Conservation (phyloP, 176 grass and related monocot genomes). For the Lolium multiflorum region DNA sequence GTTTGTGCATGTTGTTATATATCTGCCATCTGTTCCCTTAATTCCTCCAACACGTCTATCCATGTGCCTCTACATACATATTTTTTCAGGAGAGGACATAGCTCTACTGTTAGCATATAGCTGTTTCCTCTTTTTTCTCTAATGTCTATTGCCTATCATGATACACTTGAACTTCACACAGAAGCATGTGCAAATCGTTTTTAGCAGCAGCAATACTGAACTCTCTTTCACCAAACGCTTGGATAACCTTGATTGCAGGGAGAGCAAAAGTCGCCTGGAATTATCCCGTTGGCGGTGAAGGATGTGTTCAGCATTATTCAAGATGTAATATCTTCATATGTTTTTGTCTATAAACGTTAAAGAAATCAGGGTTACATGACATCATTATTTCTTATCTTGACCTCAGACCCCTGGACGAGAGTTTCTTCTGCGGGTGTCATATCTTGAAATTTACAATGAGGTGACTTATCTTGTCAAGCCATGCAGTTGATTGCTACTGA, state of each 20-base stretch:
- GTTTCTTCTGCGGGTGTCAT: slow-evolving; percentile 98
- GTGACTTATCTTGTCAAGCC: slow-evolving; percentile 52
- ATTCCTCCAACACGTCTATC: background rate
- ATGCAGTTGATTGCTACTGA: slow-evolving; percentile 33
- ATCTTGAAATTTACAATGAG: slow-evolving; percentile 99
- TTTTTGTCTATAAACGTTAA: slow-evolving; percentile 12
- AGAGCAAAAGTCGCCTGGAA: slow-evolving; percentile 98
- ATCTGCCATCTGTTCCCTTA: slow-evolving; percentile 26
- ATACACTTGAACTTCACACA: slow-evolving; percentile 8
- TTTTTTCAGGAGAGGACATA: slow-evolving; percentile 25
- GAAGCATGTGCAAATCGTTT: background rate
- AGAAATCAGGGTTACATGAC: slow-evolving; percentile 33
- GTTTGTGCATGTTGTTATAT: slow-evolving; percentile 37
- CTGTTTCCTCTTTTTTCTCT: background rate
- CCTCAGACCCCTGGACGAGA: slow-evolving; percentile 92
- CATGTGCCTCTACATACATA: slow-evolving; percentile 1
- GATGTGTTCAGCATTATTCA: slow-evolving; percentile 99
- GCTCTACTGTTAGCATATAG: slow-evolving; percentile 27
- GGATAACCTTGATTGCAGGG: slow-evolving; percentile 60
- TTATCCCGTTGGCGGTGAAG: slow-evolving; percentile 95
- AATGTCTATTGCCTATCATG: slow-evolving; percentile 15
- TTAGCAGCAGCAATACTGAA: slow-evolving; percentile 19
- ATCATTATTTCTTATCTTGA: slow-evolving; percentile 45
- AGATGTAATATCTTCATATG: slow-evolving; percentile 66
- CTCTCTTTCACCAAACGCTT: slow-evolving; percentile 15